phyloP scores from a whole-genome alignment of 257 asterid genomes.

The Solanum appendiculatum region DNA sequence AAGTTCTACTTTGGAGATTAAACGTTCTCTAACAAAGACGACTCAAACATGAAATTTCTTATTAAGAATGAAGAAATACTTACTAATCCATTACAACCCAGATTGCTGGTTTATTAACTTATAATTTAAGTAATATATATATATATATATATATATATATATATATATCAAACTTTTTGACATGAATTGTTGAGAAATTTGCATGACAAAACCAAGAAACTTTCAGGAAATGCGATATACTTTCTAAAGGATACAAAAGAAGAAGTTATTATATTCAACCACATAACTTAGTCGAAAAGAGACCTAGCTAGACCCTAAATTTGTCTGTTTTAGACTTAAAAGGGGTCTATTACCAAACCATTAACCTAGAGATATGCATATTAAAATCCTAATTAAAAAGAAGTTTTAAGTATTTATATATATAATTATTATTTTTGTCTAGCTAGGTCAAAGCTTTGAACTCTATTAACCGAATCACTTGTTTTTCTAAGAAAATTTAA shows the following conservation, averaged over 20 bases:
- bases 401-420: neutral
- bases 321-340: neutral
- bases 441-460: slow-evolving; percentile 2
- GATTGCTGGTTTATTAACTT: neutral
- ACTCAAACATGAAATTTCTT: neutral
- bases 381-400: neutral
- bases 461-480: no score
- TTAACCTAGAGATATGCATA: neutral
- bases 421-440: no score
- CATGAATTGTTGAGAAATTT: neutral
- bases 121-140: neutral
- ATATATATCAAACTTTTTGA: no score
- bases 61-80: neutral
- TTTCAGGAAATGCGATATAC: neutral
- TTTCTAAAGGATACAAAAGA: neutral
- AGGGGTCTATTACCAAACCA: neutral
- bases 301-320: neutral
- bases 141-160: no score
- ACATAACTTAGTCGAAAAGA: neutral
- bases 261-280: neutral
- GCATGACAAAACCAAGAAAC: neutral
- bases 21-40: neutral
- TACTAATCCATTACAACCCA: no score
- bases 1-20: neutral
- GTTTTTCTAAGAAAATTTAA: no score